Conservation (phyloP, 805 yeast species). For the Barnettozyma californica region DNA sequence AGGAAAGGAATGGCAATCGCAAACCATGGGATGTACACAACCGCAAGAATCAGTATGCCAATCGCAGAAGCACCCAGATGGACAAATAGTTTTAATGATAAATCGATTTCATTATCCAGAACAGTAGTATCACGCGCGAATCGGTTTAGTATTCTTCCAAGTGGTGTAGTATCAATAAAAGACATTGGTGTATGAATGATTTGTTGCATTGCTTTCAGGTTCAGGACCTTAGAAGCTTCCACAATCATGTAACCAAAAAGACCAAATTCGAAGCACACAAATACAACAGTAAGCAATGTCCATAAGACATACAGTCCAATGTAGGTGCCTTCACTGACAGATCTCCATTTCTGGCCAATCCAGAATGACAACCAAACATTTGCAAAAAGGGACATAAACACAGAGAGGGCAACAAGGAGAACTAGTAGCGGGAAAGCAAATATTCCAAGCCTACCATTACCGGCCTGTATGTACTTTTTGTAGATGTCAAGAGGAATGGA, state of each 20-base stretch:
- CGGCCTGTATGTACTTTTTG: conserved; percentile 27
- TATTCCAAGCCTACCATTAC: conserved; percentile 38
- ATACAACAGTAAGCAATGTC: conserved; percentile 40
- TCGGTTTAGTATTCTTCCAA: conserved; percentile 75
- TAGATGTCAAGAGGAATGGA: conserved; percentile 32
- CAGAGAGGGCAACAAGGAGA: conserved; percentile 25
- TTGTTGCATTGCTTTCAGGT: conserved; percentile 46
- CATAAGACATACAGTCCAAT: conserved; percentile 61
- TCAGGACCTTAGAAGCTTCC: conserved; percentile 12
- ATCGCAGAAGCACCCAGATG: conserved; percentile 41
- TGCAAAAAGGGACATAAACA: conserved; percentile 52
- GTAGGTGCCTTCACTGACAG: conserved; percentile 44
- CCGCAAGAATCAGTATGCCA: conserved; percentile 55
- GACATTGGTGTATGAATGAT: conserved; percentile 72
- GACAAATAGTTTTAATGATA: conserved; percentile 52
- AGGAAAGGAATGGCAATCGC: conserved; percentile 53
- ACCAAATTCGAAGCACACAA: conserved; percentile 35
- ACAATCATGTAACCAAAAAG: conserved; percentile 11
- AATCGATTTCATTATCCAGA: conserved; percentile 69
- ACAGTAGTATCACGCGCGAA: conserved; percentile 81
- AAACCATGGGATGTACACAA: conserved; percentile 70
- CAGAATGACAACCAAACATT: conserved; percentile 78
- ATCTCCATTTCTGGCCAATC: conserved; percentile 49
- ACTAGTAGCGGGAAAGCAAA: conserved; percentile 22
- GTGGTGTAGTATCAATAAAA: conserved; percentile 76